phyloP scores from a whole-genome alignment of 176 grass and related monocot species.

The Thinopyrum elongatum region DNA sequence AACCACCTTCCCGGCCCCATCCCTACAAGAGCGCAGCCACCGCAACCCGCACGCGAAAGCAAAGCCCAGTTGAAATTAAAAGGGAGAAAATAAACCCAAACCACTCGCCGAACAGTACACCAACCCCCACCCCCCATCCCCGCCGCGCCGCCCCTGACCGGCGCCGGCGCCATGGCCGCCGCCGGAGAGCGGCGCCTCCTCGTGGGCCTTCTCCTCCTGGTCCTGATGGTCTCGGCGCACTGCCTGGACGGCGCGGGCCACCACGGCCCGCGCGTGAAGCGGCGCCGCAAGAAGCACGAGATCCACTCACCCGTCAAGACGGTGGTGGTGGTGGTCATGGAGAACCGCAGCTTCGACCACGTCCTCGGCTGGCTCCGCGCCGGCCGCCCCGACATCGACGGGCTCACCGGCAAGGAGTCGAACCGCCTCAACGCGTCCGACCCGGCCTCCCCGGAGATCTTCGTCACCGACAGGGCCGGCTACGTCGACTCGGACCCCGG shows the following conservation, averaged over 20 bases:
- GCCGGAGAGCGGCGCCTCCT: slow-evolving; percentile 28
- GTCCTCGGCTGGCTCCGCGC: slow-evolving; percentile 77
- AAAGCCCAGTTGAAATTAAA: slow-evolving; percentile 19
- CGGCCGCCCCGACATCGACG: slow-evolving; percentile 74
- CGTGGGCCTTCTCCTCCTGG: slow-evolving; percentile 14
- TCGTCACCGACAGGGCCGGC: slow-evolving; percentile 68
- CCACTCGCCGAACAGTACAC: not conserved
- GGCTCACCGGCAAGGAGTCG: slow-evolving; percentile 80
- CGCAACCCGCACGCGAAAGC: slow-evolving; percentile 20
- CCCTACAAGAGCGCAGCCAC: not conserved
- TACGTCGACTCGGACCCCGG: slow-evolving; percentile 94
- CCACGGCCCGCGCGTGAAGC: slow-evolving; percentile 32
- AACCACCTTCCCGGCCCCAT: not conserved
- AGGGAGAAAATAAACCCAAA: not conserved
- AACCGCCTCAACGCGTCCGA: slow-evolving; percentile 87
- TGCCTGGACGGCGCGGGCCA: slow-evolving; percentile 41
- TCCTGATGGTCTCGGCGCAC: slow-evolving; percentile 52
- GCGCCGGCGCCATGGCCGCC: slow-evolving; percentile 26
- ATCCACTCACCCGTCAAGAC: slow-evolving; percentile 92
- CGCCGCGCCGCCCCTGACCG: not conserved
- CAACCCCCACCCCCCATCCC: not conserved
- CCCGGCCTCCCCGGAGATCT: slow-evolving; percentile 68
- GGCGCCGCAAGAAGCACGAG: slow-evolving; percentile 68
- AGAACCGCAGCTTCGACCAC: slow-evolving; percentile 99
- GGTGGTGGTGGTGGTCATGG: slow-evolving; percentile 86